A percentile compares a stretch with the other conserved stretches of the same genome.
These are phyloP conservation scores for Suhomyces coccinellae DNA, from an alignment of 1,139 yeast genomes.

Conservation along the genomic window DNA sequence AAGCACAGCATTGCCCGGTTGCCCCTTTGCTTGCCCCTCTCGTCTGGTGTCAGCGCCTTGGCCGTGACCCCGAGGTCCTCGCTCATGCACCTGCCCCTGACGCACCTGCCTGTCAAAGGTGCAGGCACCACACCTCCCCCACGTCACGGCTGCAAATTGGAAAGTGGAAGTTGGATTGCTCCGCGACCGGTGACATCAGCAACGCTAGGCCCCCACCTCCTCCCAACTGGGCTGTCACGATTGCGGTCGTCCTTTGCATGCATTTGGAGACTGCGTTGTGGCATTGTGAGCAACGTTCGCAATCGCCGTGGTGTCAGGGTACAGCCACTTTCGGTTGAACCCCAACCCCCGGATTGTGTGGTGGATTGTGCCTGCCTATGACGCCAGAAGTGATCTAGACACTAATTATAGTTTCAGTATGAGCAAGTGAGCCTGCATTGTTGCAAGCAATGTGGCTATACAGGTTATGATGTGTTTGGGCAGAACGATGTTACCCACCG, in stretches of 20 bases:
- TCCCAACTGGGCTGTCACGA: not conserved
- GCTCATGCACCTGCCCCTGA: not conserved
- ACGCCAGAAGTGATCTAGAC: slow-evolving; percentile 7
- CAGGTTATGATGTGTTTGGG: slow-evolving; percentile 6
- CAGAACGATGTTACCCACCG: too few relatives aligned
- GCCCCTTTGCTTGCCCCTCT: not conserved
- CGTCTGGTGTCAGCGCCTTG: too few relatives aligned
- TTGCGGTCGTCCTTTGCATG: not conserved
- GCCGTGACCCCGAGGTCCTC: too few relatives aligned
- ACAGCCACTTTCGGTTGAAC: slow-evolving; percentile 6
- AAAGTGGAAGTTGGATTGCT: not conserved
- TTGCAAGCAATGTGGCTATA: slow-evolving; percentile 10
- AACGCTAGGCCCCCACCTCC: too few relatives aligned
- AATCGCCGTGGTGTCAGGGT: slow-evolving; percentile 1
- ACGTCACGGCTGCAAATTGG: not conserved
- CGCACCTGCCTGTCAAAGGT: not conserved
- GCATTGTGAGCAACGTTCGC: slow-evolving; percentile 4
- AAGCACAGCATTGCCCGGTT: not conserved
- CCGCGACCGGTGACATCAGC: not conserved
- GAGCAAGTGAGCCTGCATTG: slow-evolving; percentile 3
- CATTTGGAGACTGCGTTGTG: not conserved
- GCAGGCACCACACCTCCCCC: not conserved
- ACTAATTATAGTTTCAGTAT: not conserved
- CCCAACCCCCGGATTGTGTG: slow-evolving; percentile 2
- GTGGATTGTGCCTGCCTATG: slow-evolving; percentile 5